Conservation (phyloP, 2,329 filamentous ascomycete genomes). For the Colletotrichum limetticola region DNA sequence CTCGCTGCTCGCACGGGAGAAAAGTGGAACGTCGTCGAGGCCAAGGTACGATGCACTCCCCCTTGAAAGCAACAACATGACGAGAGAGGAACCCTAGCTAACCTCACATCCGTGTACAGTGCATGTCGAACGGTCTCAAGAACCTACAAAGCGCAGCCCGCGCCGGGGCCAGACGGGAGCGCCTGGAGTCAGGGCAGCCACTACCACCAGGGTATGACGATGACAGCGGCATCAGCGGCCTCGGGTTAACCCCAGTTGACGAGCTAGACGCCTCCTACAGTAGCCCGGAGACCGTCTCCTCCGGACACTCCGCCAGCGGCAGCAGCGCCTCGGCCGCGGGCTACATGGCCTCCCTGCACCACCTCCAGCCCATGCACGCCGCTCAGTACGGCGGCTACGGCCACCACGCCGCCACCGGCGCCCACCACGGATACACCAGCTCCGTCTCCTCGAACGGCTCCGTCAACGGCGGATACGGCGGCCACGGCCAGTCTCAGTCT, state of each 20-base stretch:
- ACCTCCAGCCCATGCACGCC: conserved; percentile 39
- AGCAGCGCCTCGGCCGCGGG: conserved; percentile 45
- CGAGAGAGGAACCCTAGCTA: conserved; percentile 20
- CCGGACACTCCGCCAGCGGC: conserved; percentile 54
- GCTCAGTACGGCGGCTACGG: conserved; percentile 42
- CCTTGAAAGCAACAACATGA: background rate
- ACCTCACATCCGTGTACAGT: conserved; percentile 58
- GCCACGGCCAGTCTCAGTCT: conserved; percentile 39
- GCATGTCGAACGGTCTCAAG: conserved; percentile 86
- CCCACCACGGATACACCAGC: conserved; percentile 60
- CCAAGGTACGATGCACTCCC: conserved; percentile 59
- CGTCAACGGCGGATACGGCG: conserved; percentile 43
- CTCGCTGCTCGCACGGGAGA: conserved; percentile 82
- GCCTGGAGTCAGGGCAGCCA: conserved; percentile 60
- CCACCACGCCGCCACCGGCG: conserved; percentile 19
- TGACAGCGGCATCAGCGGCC: conserved; percentile 76
- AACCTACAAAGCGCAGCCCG: conserved; percentile 79
- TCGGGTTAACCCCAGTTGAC: conserved; percentile 68
- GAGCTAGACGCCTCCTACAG: conserved; percentile 68
- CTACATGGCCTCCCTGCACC: conserved; percentile 41
- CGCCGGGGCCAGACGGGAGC: conserved; percentile 73
- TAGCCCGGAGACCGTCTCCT: conserved; percentile 62
- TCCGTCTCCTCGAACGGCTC: conserved; percentile 62
- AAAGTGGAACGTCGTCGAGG: conserved; percentile 79
- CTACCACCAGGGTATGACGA: conserved; percentile 66